phyloP scores from a whole-genome alignment of 345 rosid species.

The Anastatica hierochuntica region DNA sequence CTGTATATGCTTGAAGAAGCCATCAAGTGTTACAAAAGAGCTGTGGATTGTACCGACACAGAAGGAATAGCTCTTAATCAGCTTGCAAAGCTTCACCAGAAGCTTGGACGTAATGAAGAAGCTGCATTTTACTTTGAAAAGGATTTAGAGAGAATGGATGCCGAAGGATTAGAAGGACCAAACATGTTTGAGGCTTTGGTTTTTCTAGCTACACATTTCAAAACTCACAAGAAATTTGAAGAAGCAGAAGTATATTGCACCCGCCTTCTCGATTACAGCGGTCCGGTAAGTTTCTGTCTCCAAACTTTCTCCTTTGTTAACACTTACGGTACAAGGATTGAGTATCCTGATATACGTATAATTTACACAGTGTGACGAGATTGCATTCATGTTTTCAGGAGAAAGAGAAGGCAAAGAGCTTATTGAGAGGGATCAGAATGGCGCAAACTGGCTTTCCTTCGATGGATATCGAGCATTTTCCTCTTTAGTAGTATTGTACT shows the following conservation, averaged over 20 bases:
- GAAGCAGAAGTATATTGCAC: conserved; percentile 95
- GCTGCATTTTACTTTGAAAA: conserved; percentile 84
- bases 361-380: neutral
- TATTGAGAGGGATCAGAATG: conserved; percentile 65
- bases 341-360: neutral
- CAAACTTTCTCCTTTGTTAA: neutral
- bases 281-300: conserved; percentile 59
- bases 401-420: conserved; percentile 77
- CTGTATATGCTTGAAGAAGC: conserved; percentile 91
- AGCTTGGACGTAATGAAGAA: conserved; percentile 66
- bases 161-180: conserved; percentile 90
- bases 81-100: conserved; percentile 66
- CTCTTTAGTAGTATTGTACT: conserved; percentile 32
- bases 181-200: conserved; percentile 81
- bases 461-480: conserved; percentile 69
- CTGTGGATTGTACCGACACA: conserved; percentile 65
- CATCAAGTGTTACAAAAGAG: conserved; percentile 84
- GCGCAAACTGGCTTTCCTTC: conserved; percentile 51
- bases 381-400: conserved; percentile 43
- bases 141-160: conserved; percentile 92
- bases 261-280: conserved; percentile 84
- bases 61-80: conserved; percentile 89
- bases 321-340: neutral
- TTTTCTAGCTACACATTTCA: conserved; percentile 72
- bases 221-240: conserved; percentile 54